A percentile compares a stretch with the other conserved stretches of the same genome.
These are phyloP conservation scores for Rhizoclosmatium sp. DNA, from an alignment of 192 early-diverging fungal genomes.

Conservation along the genomic window DNA sequence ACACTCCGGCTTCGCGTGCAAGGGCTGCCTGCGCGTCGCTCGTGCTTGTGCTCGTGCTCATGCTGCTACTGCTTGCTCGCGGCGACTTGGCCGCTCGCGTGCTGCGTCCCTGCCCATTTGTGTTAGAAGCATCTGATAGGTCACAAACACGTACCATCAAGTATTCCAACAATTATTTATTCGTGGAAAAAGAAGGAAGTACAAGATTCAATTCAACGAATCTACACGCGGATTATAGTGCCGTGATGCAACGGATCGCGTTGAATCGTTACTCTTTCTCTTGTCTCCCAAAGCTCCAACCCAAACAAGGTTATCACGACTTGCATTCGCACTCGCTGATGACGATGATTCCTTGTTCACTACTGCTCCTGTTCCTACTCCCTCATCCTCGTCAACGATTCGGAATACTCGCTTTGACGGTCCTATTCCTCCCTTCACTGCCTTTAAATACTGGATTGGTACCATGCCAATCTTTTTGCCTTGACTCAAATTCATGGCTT, in stretches of 20 bases:
- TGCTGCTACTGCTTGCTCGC: too few species aligned
- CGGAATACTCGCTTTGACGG: slow-evolving; percentile 13
- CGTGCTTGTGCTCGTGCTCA: too few species aligned
- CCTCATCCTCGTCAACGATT: slow-evolving; percentile 11
- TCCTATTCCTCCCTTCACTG: slow-evolving; percentile 16
- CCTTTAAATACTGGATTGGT: slow-evolving; percentile 42
- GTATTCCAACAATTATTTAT: too few species aligned
- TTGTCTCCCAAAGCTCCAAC: slow-evolving; percentile 16
- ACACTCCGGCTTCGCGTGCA: too few species aligned
- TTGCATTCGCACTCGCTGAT: neutral
- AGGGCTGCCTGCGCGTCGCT: too few species aligned
- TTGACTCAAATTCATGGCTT: slow-evolving; percentile 58
- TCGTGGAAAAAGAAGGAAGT: too few species aligned
- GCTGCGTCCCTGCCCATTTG: too few species aligned
- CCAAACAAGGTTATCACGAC: slow-evolving; percentile 1
- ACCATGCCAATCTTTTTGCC: slow-evolving; percentile 50
- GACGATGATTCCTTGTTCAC: neutral
- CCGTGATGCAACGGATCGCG: neutral
- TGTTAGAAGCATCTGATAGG: too few species aligned
- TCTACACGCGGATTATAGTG: slow-evolving; percentile 5
- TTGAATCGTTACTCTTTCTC: slow-evolving; percentile 16
- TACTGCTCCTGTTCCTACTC: neutral
- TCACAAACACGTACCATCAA: too few species aligned
- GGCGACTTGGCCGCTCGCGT: too few species aligned
- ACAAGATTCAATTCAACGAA: neutral